Evolutionary conservation across 345 rosid species (phyloP).

Genomic region (Physaria fendleri): DNA sequence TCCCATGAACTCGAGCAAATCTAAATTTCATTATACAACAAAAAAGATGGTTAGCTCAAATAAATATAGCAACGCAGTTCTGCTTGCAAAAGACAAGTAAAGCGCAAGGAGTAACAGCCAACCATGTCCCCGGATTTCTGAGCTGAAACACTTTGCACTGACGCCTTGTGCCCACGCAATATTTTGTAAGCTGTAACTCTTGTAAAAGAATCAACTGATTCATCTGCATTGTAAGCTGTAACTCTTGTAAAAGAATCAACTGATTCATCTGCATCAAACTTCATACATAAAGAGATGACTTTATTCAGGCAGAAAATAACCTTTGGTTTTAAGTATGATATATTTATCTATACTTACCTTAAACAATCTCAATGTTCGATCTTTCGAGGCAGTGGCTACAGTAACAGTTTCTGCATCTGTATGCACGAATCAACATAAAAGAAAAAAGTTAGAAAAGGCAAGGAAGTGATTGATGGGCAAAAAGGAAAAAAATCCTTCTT

Average conservation of each 20-base stretch:
- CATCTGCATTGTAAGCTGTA: slow-evolving; percentile 68
- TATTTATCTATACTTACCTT: slow-evolving; percentile 50
- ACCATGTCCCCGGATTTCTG: slow-evolving; percentile 69
- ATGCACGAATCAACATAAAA: slow-evolving; percentile 6
- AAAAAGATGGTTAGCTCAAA: neutral
- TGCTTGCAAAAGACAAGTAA: slow-evolving; percentile 1
- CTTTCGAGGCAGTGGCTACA: slow-evolving; percentile 89
- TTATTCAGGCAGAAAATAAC: slow-evolving; percentile 1
- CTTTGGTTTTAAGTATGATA: neutral
- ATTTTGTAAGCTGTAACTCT: slow-evolving; percentile 65
- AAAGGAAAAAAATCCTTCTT: neutral
- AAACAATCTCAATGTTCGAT: slow-evolving; percentile 81
- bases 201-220: too few relatives aligned
- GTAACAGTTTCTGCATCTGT: slow-evolving; percentile 45
- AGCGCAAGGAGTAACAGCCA: slow-evolving; percentile 9
- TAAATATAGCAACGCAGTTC: neutral
- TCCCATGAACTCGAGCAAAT: slow-evolving; percentile 98
- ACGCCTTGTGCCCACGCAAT: slow-evolving; percentile 77
- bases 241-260: slow-evolving; percentile 39
- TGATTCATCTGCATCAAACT: slow-evolving; percentile 48
- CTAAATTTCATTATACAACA: slow-evolving; percentile 31
- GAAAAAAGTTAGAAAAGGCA: neutral
- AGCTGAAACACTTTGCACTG: slow-evolving; percentile 78
- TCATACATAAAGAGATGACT: slow-evolving; percentile 21
- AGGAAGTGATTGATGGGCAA: neutral